Percentiles rank a stretch among this genome's conserved stretches.
Evolutionary conservation across 345 rosid genomes (phyloP).

Genomic region (Nasturtium officinale): DNA sequence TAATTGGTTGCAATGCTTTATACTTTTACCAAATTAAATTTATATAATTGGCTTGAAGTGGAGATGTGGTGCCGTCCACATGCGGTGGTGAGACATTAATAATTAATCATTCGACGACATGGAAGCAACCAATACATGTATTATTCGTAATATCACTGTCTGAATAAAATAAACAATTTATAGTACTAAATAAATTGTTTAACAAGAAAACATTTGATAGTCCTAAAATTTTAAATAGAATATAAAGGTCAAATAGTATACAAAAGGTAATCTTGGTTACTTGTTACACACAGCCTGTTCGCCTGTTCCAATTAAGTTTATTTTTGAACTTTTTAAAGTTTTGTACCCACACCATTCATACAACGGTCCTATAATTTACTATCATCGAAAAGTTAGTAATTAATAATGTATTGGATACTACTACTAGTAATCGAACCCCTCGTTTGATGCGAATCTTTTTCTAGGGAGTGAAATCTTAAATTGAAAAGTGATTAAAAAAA

Average conservation of each 20-base stretch:
- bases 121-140: constrained; percentile 32
- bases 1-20: constrained; percentile 24
- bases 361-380: constrained; percentile 12
- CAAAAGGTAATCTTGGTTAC: not conserved
- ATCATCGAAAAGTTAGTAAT: not conserved
- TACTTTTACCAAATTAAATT: constrained; percentile 3
- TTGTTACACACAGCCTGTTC: not conserved
- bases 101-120: constrained; percentile 4
- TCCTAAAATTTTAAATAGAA: not conserved
- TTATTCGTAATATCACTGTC: not conserved
- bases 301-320: not conserved
- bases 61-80: constrained; percentile 42
- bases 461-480: not conserved
- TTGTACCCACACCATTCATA: constrained; percentile 17
- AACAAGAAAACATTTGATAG: too few relatives aligned
- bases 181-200: too few relatives aligned
- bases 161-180: not conserved
- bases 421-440: not conserved
- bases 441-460: constrained; percentile 11
- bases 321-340: not conserved
- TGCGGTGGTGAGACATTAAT: constrained; percentile 26
- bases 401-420: constrained; percentile 5
- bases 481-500: not conserved
- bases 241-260: too few relatives aligned
- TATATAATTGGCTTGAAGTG: constrained; percentile 30